Base-by-base conservation (phyloP, 441 rosid genomes). In the Jatropha multifida region DNA sequence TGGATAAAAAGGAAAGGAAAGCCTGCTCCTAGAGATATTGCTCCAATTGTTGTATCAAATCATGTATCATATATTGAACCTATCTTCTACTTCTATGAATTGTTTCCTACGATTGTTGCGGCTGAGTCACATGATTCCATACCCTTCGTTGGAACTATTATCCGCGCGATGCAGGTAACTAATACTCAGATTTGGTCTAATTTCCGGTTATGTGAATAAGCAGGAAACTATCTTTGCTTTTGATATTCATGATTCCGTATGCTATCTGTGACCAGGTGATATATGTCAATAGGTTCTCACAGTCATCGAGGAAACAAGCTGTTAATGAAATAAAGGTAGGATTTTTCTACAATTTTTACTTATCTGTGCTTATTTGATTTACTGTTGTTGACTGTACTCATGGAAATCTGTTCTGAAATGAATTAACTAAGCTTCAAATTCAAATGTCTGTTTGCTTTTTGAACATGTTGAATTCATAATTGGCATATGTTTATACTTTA, bases 101-200 rank as follows among this genome's bases (percentile, higher is more conserved):
- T 96, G 40, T 96, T 85, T 71, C 98, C 99, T 0, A 96, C 99
- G 38, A 96, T 96, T 81, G 99, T 96, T 77, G 97, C 99, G 0
- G 85, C 99, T 0, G 98, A 93, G 78, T 90, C 98, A 8, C 99
- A 96, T 80, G 99, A 96, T 82, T 85, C 96, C 58, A 85, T 93
- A 68, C 99, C 99, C 17, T 83, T 91, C 72, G 99, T 96, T 60
- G 98, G 99, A 78, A 96, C 99, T 78, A 96, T 96, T 58, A 93
- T 96, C 80, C 90, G 99, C 80, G 97, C 99, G 69, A 96, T 96
- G 99, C 99, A 96, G 97, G 99, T 93, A 26, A 64, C 6, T 27
- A 0, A 38, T 46, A 15, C 70, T 20, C 32, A 8, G 23, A 15
- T 5, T 15, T 32, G 40, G 9, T 62, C 20, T 37, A 32, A 12